phyloP scores from a whole-genome alignment of 768 basidiomycete genomes.

The Auricularia sp. region DNA sequence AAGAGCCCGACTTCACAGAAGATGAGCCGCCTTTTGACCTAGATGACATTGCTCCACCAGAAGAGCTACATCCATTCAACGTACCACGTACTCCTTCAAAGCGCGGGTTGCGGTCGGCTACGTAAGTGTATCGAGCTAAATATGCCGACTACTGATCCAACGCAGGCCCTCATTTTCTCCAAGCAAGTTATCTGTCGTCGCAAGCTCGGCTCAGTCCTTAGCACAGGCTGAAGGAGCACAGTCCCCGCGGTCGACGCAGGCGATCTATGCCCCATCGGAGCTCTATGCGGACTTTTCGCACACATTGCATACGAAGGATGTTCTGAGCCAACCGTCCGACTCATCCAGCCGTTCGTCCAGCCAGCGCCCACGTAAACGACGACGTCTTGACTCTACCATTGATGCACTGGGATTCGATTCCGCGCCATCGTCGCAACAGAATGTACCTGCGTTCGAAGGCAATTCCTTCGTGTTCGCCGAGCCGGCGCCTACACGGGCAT shows the following conservation, averaged over 20 bases:
- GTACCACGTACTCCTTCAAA: no score
- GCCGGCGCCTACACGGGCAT: constrained; percentile 33
- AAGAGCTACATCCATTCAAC: no score
- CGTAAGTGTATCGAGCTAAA: no score
- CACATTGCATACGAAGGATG: neutral
- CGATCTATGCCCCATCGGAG: neutral
- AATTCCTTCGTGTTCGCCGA: constrained; percentile 45
- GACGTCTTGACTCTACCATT: neutral
- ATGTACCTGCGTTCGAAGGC: constrained; percentile 4
- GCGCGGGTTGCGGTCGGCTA: no score
- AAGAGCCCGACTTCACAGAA: neutral
- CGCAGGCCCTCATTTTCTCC: neutral
- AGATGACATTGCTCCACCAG: neutral
- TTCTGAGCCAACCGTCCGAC: no score
- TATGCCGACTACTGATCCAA: no score
- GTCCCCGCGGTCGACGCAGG: neutral
- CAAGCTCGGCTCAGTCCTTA: neutral
- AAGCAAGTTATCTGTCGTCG: neutral
- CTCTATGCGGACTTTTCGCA: neutral
- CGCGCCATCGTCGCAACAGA: neutral
- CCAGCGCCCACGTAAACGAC: neutral
- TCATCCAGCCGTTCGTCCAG: no score
- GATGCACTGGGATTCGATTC: neutral
- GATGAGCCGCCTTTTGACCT: neutral
- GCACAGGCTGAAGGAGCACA: neutral